phyloP scores from a whole-genome alignment of 441 rosid genomes.

The Euphorbia schlechtendalii region DNA sequence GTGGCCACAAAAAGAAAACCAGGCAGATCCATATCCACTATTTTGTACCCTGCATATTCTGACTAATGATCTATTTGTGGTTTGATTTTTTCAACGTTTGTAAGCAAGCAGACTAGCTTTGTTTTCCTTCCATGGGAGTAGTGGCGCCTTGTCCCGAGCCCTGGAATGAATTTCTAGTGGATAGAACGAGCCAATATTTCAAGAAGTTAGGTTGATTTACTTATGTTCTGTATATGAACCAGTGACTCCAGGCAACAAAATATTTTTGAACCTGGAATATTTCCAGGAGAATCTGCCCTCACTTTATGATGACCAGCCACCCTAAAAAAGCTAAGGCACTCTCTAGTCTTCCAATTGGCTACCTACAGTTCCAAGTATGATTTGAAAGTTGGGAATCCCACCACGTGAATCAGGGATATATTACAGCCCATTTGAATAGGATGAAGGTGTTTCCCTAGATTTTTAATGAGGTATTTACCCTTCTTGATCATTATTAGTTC shows the following conservation, averaged over 20 bases:
- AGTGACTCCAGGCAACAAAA: background rate
- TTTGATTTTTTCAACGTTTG: background rate
- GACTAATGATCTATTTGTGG: background rate
- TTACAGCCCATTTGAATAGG: too few species aligned
- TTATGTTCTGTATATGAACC: background rate
- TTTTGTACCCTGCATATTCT: background rate
- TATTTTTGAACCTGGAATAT: background rate
- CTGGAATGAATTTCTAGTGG: background rate
- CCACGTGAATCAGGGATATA: too few species aligned
- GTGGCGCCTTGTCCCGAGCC: background rate
- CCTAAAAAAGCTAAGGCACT: background rate
- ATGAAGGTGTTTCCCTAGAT: too few species aligned
- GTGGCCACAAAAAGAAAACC: slow-evolving; percentile 62
- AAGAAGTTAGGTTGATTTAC: background rate
- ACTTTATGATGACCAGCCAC: background rate
- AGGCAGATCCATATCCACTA: slow-evolving; percentile 31
- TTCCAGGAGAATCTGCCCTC: too few species aligned
- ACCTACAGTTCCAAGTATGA: too few species aligned
- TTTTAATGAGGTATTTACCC: too few species aligned
- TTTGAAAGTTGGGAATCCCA: too few species aligned
- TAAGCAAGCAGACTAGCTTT: background rate
- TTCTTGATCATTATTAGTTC: too few species aligned
- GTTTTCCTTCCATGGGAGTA: background rate
- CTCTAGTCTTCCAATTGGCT: too few species aligned
- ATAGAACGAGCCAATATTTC: too few species aligned